Conservation (phyloP, 164 flowering plant species). For the Cinnamomum micranthum region DNA sequence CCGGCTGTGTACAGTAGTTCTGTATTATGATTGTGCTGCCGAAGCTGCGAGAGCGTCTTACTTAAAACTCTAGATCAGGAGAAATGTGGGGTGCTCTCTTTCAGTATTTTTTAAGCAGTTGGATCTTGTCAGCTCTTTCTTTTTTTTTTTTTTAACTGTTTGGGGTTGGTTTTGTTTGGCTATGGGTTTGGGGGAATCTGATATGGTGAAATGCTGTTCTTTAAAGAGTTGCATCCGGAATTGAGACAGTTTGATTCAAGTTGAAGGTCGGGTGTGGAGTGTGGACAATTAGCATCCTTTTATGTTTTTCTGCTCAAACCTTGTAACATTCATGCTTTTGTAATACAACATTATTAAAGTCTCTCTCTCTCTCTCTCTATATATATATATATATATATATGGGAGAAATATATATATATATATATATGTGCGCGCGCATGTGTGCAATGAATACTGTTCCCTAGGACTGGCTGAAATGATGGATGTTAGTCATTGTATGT, state of each 20-base stretch:
- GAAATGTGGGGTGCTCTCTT: not conserved
- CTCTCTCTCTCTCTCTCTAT: not conserved
- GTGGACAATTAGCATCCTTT: not conserved
- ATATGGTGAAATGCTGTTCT: not conserved
- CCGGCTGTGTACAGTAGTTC: slow-evolving; percentile 4
- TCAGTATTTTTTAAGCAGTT: not conserved
- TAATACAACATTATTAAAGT: not conserved
- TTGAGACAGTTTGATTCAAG: not conserved
- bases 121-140: not conserved
- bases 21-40: slow-evolving; percentile 3
- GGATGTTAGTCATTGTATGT: not conserved
- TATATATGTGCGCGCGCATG: too few relatives aligned
- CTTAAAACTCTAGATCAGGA: not conserved
- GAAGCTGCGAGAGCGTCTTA: not conserved
- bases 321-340: not conserved
- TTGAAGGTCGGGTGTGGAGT: not conserved
- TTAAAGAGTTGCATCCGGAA: not conserved
- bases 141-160: not conserved
- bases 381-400: too few relatives aligned
- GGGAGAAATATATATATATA: too few relatives aligned
- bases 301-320: not conserved
- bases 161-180: not conserved
- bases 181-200: not conserved
- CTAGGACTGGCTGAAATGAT: not conserved
- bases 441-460: too few relatives aligned